phyloP scores from a whole-genome alignment of 768 basidiomycete genomes.

The Suillus variegatus region DNA sequence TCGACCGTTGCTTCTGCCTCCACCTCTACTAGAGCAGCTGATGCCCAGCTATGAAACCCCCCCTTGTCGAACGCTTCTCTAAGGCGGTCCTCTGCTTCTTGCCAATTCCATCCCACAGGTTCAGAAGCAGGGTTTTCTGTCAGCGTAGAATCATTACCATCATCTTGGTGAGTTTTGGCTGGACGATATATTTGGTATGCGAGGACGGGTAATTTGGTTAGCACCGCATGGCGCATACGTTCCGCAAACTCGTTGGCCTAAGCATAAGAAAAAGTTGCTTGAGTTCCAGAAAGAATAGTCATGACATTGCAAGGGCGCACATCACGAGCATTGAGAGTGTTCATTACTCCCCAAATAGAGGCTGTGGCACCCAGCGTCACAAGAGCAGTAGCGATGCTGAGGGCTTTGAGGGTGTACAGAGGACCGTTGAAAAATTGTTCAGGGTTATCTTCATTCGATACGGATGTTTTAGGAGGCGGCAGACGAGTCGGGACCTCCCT shows the following conservation, averaged over 20 bases:
- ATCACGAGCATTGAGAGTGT: slow-evolving; percentile 52
- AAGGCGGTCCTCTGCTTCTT: slow-evolving; percentile 55
- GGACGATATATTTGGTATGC: slow-evolving; percentile 53
- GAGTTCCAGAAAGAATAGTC: background rate
- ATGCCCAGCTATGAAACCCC: slow-evolving; percentile 57
- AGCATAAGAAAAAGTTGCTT: slow-evolving; percentile 6
- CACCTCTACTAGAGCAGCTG: slow-evolving; percentile 53
- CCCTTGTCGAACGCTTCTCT: slow-evolving; percentile 57
- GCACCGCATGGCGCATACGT: slow-evolving; percentile 53
- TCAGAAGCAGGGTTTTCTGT: background rate
- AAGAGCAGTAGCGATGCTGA: slow-evolving; percentile 62
- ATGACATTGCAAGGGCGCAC: slow-evolving; percentile 39
- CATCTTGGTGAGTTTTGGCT: slow-evolving; percentile 31
- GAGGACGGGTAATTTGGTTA: slow-evolving; percentile 48
- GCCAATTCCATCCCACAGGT: slow-evolving; percentile 46
- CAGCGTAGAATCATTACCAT: slow-evolving; percentile 3
- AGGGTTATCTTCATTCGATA: background rate
- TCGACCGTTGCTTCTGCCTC: slow-evolving; percentile 60
- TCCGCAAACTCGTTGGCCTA: slow-evolving; percentile 63
- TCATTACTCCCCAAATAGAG: slow-evolving; percentile 50
- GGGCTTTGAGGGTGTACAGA: slow-evolving; percentile 60
- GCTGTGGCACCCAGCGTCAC: slow-evolving; percentile 50
- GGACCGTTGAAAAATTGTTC: slow-evolving; percentile 49
- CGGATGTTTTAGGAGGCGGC: background rate
- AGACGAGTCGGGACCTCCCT: background rate